Evolutionary conservation across 2,329 filamentous ascomycete species (phyloP), one percentile per base, ranked within the genome.

Genomic region (Shiraia sp.): DNA sequence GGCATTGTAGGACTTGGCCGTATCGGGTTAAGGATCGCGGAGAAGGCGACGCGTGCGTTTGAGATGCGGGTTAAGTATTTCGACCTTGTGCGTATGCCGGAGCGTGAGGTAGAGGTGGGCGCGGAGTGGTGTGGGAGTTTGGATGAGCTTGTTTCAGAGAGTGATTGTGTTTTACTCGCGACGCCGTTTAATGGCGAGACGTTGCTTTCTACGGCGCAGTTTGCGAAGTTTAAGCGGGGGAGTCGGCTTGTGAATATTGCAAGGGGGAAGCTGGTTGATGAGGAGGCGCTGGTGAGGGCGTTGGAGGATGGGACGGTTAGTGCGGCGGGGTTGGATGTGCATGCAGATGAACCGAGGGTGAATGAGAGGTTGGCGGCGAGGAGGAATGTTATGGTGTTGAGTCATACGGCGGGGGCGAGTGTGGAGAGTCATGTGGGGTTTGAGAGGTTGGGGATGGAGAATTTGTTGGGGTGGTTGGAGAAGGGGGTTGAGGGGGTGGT

Each of bases 1-100:
- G 87, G 85, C 0, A 76, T 90, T 19, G 77, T 90, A 17, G 87
- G 87, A 0, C 74, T 90, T 2, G 86, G 86, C 2, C 82, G 84
- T 15, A 75, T 74, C 28, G 72, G 72, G 1, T 51, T 56, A 34
- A 35, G 69, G 4, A 55, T 90, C 14, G 86, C 82, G 0, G 63
- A 77, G 33, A 86, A 84, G 53, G 79, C 77, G 0, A 63, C 69
- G 17, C 53, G 73, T 0, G 80, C 79, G 1, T 85, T 88, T 51
- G 82, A 79, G 28, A 89, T 90, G 86, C 69, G 75, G 27, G 78
- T 90, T 25, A 69, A 77, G 42, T 88, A 87, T 59, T 74, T 79
- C 57, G 84, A 88, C 61, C 67, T 85, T 1, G 64, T 74, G 32
- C 72, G 77, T 48, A 77, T 81, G 49, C 38, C 59, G 2, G 67